These are phyloP conservation scores for Neofusicoccum laricinum DNA, from an alignment of 2,329 filamentous ascomycete species.

Conservation along the genomic window DNA sequence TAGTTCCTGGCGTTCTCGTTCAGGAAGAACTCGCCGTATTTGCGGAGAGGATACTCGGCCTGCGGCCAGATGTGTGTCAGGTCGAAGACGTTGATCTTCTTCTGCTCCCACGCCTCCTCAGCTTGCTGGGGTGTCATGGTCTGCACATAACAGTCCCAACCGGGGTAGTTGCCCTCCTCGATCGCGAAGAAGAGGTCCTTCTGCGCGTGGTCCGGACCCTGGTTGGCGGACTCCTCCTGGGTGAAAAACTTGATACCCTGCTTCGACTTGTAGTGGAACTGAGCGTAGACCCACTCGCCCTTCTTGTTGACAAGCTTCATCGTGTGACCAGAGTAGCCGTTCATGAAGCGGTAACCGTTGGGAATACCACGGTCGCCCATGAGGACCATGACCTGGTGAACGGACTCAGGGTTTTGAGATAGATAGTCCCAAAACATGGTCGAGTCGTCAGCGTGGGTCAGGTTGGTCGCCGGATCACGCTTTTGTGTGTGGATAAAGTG, in stretches of 20 bases:
- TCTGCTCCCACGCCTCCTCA: slow-evolving; percentile 51
- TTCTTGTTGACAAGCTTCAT: slow-evolving; percentile 54
- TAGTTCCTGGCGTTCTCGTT: slow-evolving; percentile 60
- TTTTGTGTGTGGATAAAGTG: slow-evolving; percentile 74
- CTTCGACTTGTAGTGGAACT: slow-evolving; percentile 54
- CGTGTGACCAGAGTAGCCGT: slow-evolving; percentile 53
- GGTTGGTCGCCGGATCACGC: slow-evolving; percentile 67
- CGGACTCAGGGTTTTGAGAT: slow-evolving; percentile 52
- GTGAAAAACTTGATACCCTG: slow-evolving; percentile 53
- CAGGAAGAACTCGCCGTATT: slow-evolving; percentile 52
- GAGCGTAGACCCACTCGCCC: slow-evolving; percentile 52
- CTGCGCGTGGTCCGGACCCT: slow-evolving; percentile 52
- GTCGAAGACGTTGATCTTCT: slow-evolving; percentile 55
- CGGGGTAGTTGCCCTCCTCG: slow-evolving; percentile 51
- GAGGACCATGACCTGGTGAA: slow-evolving; percentile 54
- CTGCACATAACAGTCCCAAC: slow-evolving; percentile 51
- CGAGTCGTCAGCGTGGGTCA: slow-evolving; percentile 62
- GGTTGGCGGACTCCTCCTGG: slow-evolving; percentile 49
- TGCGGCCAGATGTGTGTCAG: slow-evolving; percentile 56
- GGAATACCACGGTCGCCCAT: slow-evolving; percentile 56
- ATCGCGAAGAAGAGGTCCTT: slow-evolving; percentile 54
- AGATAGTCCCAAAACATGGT: slow-evolving; percentile 67
- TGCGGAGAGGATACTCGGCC: slow-evolving; percentile 50
- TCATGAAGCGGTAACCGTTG: slow-evolving; percentile 55
- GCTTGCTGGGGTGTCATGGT: slow-evolving; percentile 53